Base-by-base conservation (phyloP, 495 filamentous ascomycete genomes). In the Letharia lupina region DNA sequence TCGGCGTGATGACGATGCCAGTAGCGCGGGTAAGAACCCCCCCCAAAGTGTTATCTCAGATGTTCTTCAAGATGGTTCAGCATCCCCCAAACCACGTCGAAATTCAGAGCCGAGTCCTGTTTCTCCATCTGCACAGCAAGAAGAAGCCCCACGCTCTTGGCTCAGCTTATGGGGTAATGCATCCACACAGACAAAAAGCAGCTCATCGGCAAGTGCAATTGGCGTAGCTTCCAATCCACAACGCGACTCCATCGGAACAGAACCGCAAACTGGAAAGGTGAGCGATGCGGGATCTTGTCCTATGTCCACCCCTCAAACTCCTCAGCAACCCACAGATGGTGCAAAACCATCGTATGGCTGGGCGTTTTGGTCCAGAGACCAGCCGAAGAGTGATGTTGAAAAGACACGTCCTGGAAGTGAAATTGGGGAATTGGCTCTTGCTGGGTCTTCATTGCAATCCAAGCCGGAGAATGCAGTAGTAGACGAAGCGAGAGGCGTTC, bases 361-460 rank as follows among this genome's bases (percentile, higher is more conserved):
- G 91, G 90, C 87, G 1, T 95, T 95, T 68, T 95, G 89, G 89
- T 91, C 88, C 10, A 85, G 83, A 63, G 89, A 90, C 23, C 75
- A 81, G 28, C 70, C 83, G 15, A 84, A 82, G 61, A 66, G 66
- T 65, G 75, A 79, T 41, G 61, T 52, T 45, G 64, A 18, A n/a
- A 52, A 18, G 45, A 67, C 68, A 15, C 52, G 68, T 18, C 65
- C 74, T 12, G 68, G 73, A 31, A 71, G 77, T 13, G 82, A 88
- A 69, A 72, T 82, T 40, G 87, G 88, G 4, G 86, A 93, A 72
- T 75, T 91, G 16, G 85, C 87, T 15, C 80, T 91, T n/a, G 83
- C 83, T 31, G 85, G 87, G 18, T 85, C 88, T 44, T 78, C 82
- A 7, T 88, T 87, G 39, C 83, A 89, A 72, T 78, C 77, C 10